Conservation (phyloP, 2,329 filamentous ascomycete species). For the Microdochium trichocladiopsis region DNA sequence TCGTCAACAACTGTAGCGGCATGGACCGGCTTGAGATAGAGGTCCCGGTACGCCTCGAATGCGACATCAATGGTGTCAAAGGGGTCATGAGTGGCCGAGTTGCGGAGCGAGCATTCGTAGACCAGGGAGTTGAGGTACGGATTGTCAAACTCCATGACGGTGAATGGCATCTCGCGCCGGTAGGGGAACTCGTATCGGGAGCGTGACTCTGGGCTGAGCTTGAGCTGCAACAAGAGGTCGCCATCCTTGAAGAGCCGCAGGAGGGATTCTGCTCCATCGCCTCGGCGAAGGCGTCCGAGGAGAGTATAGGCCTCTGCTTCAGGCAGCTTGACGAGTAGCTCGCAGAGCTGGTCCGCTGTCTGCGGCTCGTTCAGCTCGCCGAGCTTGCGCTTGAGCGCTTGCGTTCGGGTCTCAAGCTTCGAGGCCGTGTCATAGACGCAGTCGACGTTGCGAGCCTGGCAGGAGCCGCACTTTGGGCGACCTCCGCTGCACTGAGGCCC, state of each 20-base stretch:
- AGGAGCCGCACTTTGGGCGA: no score
- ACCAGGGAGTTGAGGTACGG: constrained; percentile 21
- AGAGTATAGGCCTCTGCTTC: constrained; percentile 25
- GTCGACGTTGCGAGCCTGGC: constrained; percentile 4
- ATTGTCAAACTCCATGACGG: constrained; percentile 14
- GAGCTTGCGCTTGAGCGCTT: constrained; percentile 22
- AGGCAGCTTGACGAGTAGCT: constrained; percentile 11
- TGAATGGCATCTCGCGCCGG: constrained; percentile 18
- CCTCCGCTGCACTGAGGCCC: no score
- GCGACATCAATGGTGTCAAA: constrained; percentile 1
- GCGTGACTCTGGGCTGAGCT: constrained; percentile 26
- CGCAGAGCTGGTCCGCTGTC: constrained; percentile 17
- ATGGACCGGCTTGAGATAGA: constrained; percentile 28
- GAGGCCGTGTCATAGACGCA: constrained; percentile 21
- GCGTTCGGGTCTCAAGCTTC: constrained; percentile 18
- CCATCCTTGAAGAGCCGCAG: constrained; percentile 26
- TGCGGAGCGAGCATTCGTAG: constrained; percentile 12
- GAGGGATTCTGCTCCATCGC: constrained; percentile 20
- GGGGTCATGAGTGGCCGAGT: constrained; percentile 4
- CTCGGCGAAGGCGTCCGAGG: constrained; percentile 24
- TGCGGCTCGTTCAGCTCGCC: constrained; percentile 5
- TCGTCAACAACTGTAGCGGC: constrained; percentile 25
- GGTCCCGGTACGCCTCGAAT: no score
- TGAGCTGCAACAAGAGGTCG: constrained; percentile 27
- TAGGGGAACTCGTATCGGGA: constrained; percentile 32